Evolutionary conservation across 225 moss, liverwort and hornwort species (phyloP).

Genomic region (Pleurozium schreberi): DNA sequence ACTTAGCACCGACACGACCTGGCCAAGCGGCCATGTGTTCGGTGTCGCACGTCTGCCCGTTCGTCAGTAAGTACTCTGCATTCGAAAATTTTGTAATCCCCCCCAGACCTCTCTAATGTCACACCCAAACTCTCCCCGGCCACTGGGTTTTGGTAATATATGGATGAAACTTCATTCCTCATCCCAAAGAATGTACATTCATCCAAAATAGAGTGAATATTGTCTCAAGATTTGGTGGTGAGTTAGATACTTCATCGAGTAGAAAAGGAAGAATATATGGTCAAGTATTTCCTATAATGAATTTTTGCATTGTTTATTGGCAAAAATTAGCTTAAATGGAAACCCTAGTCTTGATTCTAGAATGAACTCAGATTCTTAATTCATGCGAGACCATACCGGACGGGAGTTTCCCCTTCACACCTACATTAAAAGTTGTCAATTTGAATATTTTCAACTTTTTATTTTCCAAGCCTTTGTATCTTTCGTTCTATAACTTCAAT

Average conservation of each 20-base stretch:
- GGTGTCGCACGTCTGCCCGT: not conserved
- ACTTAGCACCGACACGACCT: not conserved
- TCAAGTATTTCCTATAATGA: not conserved
- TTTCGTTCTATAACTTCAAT: not conserved
- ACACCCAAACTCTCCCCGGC: not conserved
- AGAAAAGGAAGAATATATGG: not conserved
- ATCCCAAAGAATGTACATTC: too few relatives aligned
- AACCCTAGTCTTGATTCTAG: rapidly evolving
- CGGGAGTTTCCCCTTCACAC: not conserved
- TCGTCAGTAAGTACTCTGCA: not conserved
- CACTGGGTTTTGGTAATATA: not conserved
- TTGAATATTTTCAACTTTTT: not conserved
- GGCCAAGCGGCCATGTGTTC: not conserved
- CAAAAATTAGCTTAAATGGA: not conserved
- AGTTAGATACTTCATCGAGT: not conserved
- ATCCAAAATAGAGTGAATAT: too few relatives aligned
- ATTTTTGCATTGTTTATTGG: not conserved
- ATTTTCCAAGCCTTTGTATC: not conserved
- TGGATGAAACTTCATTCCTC: too few relatives aligned
- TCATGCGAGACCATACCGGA: rapidly evolving
- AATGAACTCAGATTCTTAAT: not conserved
- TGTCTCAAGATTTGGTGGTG: not conserved
- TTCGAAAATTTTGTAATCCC: not conserved
- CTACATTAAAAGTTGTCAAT: not conserved
- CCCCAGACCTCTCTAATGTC: not conserved